Percentiles rank a stretch among this genome's conserved stretches.
These are phyloP conservation scores for Pelargonium nanum DNA, from an alignment of 345 rosid genomes.

Conservation along the genomic window DNA sequence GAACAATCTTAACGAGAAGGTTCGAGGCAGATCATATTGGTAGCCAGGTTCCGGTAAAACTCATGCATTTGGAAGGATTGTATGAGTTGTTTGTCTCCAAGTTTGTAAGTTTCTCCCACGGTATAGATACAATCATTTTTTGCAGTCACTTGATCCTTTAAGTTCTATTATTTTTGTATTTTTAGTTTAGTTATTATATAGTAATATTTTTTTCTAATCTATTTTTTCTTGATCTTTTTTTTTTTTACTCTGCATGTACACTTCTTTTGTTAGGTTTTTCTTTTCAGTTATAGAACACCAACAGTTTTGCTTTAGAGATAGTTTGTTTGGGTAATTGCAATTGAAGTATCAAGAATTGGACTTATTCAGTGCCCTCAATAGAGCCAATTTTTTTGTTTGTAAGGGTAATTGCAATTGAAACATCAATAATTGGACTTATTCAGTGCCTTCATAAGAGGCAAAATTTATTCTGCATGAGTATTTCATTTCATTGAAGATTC, in stretches of 20 bases:
- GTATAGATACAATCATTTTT: conserved; percentile 1
- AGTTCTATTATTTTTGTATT: too few relatives aligned
- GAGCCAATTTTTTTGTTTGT: too few relatives aligned
- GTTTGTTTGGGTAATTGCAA: not conserved
- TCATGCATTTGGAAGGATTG: conserved; percentile 93
- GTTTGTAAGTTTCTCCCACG: conserved; percentile 54
- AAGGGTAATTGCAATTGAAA: too few relatives aligned
- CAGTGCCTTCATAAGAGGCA: too few relatives aligned
- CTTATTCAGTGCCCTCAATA: not conserved
- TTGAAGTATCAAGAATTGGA: not conserved
- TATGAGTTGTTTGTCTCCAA: conserved; percentile 88
- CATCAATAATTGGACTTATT: too few relatives aligned
- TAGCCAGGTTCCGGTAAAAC: conserved; percentile 91
- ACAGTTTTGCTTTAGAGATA: not conserved
- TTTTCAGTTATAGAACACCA: not conserved
- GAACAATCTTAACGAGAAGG: conserved; percentile 81
- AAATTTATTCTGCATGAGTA: not conserved
- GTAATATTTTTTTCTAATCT: not conserved
- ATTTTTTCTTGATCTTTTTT: not conserved
- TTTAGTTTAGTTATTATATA: too few relatives aligned
- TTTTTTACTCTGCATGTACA: not conserved
- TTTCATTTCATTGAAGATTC: not conserved
- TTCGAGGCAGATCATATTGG: conserved; percentile 86
- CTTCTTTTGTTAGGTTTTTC: not conserved
- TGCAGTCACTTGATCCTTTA: not conserved